Evolutionary conservation across 2,329 filamentous ascomycete species (phyloP).

Genomic region (Scorias spongiosa): DNA sequence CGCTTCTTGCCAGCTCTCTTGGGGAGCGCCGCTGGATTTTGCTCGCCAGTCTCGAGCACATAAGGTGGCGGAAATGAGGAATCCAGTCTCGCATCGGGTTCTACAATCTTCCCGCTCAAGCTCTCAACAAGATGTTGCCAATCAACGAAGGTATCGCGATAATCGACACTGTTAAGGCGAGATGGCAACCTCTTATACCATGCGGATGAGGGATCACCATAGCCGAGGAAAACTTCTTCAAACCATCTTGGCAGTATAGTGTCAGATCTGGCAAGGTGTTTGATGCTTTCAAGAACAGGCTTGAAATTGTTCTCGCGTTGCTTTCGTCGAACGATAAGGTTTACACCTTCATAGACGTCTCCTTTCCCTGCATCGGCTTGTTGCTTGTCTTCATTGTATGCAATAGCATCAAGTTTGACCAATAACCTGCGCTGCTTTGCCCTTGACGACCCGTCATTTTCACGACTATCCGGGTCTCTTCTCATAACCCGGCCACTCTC

Average conservation of each 20-base stretch:
- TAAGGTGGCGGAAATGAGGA: conserved; percentile 78
- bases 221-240: conserved; percentile 94
- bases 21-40: conserved; percentile 34
- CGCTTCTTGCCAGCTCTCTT: conserved; percentile 65
- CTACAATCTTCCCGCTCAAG: conserved; percentile 72
- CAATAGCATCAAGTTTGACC: conserved; percentile 62
- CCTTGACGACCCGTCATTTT: conserved; percentile 48
- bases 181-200: conserved; percentile 72
- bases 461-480: conserved; percentile 34
- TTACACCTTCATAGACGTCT: conserved; percentile 72
- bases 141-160: conserved; percentile 84
- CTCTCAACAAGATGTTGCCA: conserved; percentile 90
- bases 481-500: conserved; percentile 64
- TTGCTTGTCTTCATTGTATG: conserved; percentile 65
- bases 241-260: conserved; percentile 81
- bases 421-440: conserved; percentile 54
- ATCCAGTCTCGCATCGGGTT: conserved; percentile 56
- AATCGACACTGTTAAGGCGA: conserved; percentile 66
- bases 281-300: conserved; percentile 80
- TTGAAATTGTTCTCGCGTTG: conserved; percentile 96
- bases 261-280: conserved; percentile 68
- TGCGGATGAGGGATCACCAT: conserved; percentile 79
- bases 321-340: conserved; percentile 68
- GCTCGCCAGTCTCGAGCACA: conserved; percentile 49
- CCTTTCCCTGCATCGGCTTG: conserved; percentile 45